These are phyloP conservation scores for Tricholoma sp. DNA, from an alignment of 768 basidiomycete genomes.

Conservation along the genomic window DNA sequence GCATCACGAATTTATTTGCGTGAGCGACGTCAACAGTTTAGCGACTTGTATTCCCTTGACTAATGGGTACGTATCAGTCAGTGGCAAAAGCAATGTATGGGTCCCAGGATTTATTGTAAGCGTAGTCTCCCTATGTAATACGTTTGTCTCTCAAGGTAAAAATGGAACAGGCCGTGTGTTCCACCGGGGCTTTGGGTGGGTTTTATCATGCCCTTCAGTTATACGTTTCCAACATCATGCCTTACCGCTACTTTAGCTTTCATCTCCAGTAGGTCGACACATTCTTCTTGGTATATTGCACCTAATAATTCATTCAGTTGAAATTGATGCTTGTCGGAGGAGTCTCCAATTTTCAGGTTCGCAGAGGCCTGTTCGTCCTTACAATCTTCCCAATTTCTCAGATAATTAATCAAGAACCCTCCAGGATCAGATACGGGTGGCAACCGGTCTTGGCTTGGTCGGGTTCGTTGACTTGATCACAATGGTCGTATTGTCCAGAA, in stretches of 20 bases:
- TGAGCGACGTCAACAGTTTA: neutral
- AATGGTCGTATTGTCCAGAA: neutral
- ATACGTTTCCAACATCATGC: neutral
- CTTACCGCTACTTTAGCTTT: neutral
- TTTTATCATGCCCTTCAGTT: neutral
- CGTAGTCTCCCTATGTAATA: neutral
- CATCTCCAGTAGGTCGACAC: neutral
- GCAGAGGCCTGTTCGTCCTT: too few relatives aligned
- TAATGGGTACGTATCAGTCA: neutral
- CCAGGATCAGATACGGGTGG: neutral
- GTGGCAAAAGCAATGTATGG: neutral
- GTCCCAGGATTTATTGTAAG: neutral
- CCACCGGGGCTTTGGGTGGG: neutral
- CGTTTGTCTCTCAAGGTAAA: neutral
- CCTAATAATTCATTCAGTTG: neutral
- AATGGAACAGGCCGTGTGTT: neutral
- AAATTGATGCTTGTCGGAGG: neutral
- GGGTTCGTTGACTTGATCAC: neutral
- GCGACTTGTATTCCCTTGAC: neutral
- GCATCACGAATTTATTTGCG: neutral
- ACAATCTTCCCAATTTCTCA: neutral
- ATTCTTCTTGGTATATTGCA: neutral
- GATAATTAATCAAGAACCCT: neutral
- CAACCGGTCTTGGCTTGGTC: neutral
- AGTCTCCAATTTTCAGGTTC: neutral